A percentile compares a stretch with the other conserved stretches of the same genome.
Conservation (phyloP, 179 eudicot species). For the Drosera spatulata region DNA sequence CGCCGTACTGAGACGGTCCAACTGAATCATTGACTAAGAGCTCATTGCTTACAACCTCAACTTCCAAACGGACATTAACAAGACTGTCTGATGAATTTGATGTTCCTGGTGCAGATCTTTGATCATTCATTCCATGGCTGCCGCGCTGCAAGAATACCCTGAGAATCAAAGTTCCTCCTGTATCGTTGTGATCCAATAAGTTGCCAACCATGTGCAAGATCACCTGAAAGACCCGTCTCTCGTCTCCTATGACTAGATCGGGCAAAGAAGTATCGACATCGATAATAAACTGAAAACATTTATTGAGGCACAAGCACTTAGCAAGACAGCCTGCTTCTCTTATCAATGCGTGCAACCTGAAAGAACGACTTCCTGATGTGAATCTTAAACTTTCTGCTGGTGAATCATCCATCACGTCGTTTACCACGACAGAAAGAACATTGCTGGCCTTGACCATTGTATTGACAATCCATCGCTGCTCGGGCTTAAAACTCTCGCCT, state of each 20-base stretch:
- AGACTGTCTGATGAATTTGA: conserved; percentile 48
- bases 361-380: conserved; percentile 45
- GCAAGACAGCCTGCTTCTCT: conserved; percentile 78
- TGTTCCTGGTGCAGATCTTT: conserved; percentile 57
- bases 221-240: conserved; percentile 81
- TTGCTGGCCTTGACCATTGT: conserved; percentile 64
- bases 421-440: conserved; percentile 59
- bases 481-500: conserved; percentile 30
- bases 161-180: conserved; percentile 32
- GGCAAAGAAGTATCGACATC: conserved; percentile 66
- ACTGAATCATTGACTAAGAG: conserved; percentile 8
- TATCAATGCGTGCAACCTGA: conserved; percentile 43
- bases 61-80: conserved; percentile 55
- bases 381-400: conserved; percentile 49
- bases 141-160: conserved; percentile 38
- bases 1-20: not conserved
- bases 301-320: conserved; percentile 55
- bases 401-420: conserved; percentile 80
- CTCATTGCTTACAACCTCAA: conserved; percentile 27
- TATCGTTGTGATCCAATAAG: conserved; percentile 39
- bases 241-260: conserved; percentile 64
- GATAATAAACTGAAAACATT: conserved; percentile 35
- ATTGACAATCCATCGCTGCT: conserved; percentile 46
- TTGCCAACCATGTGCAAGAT: conserved; percentile 89
- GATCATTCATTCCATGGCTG: conserved; percentile 48